These are phyloP conservation scores for Monosporascus cannonballus DNA, from an alignment of 2,329 filamentous ascomycete species.

Conservation along the genomic window DNA sequence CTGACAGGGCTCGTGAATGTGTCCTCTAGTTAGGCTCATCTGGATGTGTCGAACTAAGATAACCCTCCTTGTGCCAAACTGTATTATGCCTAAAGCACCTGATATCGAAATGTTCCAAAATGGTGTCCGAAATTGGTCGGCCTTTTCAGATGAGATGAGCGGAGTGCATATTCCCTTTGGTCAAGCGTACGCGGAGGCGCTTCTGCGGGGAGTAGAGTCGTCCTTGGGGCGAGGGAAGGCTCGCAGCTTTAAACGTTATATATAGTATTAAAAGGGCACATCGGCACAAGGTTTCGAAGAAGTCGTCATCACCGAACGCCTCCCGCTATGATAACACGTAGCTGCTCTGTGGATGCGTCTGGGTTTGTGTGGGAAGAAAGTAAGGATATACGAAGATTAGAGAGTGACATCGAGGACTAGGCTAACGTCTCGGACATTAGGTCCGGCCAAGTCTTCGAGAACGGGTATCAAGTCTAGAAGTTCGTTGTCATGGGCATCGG, in stretches of 20 bases:
- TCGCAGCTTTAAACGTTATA: constrained; percentile 24
- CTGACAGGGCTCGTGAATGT: not conserved
- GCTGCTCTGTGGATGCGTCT: constrained; percentile 25
- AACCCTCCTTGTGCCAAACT: not conserved
- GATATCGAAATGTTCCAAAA: not conserved
- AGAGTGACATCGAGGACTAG: constrained; percentile 90
- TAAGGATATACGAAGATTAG: constrained; percentile 36
- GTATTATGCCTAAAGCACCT: not conserved
- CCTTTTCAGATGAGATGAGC: not conserved
- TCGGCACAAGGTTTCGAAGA: constrained; percentile 43
- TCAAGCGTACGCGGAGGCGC: constrained; percentile 6
- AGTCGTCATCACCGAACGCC: constrained; percentile 45
- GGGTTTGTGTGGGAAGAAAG: constrained; percentile 20
- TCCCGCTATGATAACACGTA: constrained; percentile 44
- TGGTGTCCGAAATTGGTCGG: not conserved
- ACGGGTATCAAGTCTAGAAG: constrained; percentile 95
- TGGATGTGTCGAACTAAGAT: constrained; percentile 1
- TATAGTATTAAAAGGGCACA: constrained; percentile 47
- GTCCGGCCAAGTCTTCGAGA: constrained; percentile 87
- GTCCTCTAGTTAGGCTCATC: not conserved
- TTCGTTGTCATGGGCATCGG: constrained; percentile 98
- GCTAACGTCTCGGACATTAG: constrained; percentile 91
- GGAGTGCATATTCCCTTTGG: constrained; percentile 4
- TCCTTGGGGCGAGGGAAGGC: not conserved
- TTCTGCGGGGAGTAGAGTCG: constrained; percentile 2